Evolutionary conservation across 257 asterid genomes (phyloP), one percentile per base, ranked within the genome.

Genomic region (Nicotiana tomentosiformis): DNA sequence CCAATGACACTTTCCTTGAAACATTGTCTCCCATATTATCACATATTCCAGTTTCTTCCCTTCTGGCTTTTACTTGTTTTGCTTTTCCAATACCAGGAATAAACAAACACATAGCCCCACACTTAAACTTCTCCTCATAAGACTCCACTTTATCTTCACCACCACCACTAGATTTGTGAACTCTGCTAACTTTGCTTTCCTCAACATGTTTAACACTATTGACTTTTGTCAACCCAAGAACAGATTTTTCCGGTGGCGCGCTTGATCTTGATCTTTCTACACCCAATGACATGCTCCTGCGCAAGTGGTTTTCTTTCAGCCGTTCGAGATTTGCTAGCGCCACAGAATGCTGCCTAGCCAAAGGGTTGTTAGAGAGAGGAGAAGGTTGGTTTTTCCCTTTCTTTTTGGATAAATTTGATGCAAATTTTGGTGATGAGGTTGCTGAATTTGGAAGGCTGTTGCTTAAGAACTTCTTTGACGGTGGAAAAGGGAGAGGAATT

Each of bases 271-370:
- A 65, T 81, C 97, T 86, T 15, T 94, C 94, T 78, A 91, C 94
- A 17, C 95, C 93, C n/a, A 91, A 95, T 1, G 98, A 94, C 89
- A 90, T 93, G 89, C 97, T 93, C 83, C 94, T 87, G 84, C 85
- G 87, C 72, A 91, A 30, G 84, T 88, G 94, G 18, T 12, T 85
- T 86, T 89, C 93, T 5, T 91, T 84, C 2, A 95, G 88, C 16
- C 92, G 89, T 86, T 91, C 95, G 7, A 95, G 92, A 85, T 93
- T 93, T 15, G 87, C 80, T 3, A 95, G 87, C 11, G 98, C 98
- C 68, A 93, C 90, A 0, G 98, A 95, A n/a, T 90, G 89, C 43
- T 92, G 98, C 16, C 96, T 89, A 16, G 76, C 79, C 69, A 90
- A 61, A 1, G 86, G 82, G 10, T 82, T 77, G 72, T 65, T 82